Conservation (phyloP, 2,329 filamentous ascomycete genomes). For the Phaeosphaeriaceae sp. region DNA sequence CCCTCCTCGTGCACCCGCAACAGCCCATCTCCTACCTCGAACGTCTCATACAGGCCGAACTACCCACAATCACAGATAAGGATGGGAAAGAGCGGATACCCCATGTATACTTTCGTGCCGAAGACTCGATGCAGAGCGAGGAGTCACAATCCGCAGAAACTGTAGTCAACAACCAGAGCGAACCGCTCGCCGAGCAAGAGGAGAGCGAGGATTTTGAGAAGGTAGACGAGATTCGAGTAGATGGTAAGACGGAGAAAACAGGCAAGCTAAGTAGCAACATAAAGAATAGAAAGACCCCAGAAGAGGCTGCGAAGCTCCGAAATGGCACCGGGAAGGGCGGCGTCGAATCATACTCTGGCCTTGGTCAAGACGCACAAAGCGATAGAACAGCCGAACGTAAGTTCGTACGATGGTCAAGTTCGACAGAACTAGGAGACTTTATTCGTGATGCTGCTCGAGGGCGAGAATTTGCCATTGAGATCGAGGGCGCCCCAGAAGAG, state of each 20-base stretch:
- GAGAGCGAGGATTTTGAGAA: conserved; percentile 53
- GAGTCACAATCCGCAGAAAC: conserved; percentile 33
- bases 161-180: conserved; percentile 34
- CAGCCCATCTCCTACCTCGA: conserved; percentile 92
- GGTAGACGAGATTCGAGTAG: conserved; percentile 58
- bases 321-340: conserved; percentile 61
- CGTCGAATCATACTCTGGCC: conserved; percentile 74
- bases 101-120: conserved; percentile 77
- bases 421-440: conserved; percentile 92
- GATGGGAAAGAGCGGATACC: conserved; percentile 73
- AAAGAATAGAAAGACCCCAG: conserved; percentile 32
- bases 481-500: conserved; percentile 72
- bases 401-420: conserved; percentile 87
- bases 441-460: conserved; percentile 87
- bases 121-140: conserved; percentile 71
- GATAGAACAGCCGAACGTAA: conserved; percentile 57
- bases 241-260: conserved; percentile 56
- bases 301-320: conserved; percentile 48
- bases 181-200: conserved; percentile 29
- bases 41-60: conserved; percentile 84
- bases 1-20: conserved; percentile 84
- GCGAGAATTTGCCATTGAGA: conserved; percentile 82
- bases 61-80: conserved; percentile 69
- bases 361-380: conserved; percentile 64
- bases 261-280: conserved; percentile 45